These are phyloP conservation scores for Lasiosphaeriaceae sp. DNA, from an alignment of 495 filamentous ascomycete genomes.

Conservation along the genomic window DNA sequence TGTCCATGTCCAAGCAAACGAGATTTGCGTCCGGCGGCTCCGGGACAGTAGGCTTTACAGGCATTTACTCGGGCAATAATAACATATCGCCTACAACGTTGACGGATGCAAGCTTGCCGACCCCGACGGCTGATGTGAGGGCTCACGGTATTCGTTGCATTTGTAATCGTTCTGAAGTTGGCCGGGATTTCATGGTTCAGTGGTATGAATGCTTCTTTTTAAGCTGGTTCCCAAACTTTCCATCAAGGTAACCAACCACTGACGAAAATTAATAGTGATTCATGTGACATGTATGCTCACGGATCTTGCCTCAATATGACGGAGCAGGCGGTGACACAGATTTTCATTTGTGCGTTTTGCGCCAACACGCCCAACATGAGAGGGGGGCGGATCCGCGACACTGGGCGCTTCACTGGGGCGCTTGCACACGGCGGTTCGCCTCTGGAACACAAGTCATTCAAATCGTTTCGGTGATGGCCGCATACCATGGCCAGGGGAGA, in stretches of 20 bases:
- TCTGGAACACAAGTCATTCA: conserved; percentile 56
- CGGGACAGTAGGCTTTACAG: conserved; percentile 17
- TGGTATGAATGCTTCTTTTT: conserved; percentile 63
- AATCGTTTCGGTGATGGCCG: conserved; percentile 50
- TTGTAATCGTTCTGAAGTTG: conserved; percentile 51
- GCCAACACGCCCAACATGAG: conserved; percentile 67
- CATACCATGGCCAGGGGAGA: no score
- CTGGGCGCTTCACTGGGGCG: conserved; percentile 33
- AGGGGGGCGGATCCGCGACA: conserved; percentile 58
- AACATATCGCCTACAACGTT: conserved; percentile 60
- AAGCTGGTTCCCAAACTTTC: background rate
- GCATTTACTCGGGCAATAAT: conserved; percentile 17
- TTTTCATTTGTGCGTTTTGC: conserved; percentile 80
- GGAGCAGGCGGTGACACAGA: conserved; percentile 58
- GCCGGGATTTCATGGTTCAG: conserved; percentile 69
- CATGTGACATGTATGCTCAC: conserved; percentile 83
- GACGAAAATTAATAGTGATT: conserved; percentile 54
- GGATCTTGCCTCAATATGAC: conserved; percentile 72
- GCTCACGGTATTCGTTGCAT: conserved; percentile 65
- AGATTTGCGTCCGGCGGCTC: conserved; percentile 8
- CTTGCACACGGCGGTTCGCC: conserved; percentile 6
- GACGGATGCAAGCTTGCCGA: conserved; percentile 63
- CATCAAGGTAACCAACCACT: conserved; percentile 4
- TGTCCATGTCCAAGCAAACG: conserved; percentile 30
- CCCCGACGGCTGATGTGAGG: conserved; percentile 58